Evolutionary conservation across 352 stramenopile genomes (phyloP).

Genomic region (Globisporangium splendens): DNA sequence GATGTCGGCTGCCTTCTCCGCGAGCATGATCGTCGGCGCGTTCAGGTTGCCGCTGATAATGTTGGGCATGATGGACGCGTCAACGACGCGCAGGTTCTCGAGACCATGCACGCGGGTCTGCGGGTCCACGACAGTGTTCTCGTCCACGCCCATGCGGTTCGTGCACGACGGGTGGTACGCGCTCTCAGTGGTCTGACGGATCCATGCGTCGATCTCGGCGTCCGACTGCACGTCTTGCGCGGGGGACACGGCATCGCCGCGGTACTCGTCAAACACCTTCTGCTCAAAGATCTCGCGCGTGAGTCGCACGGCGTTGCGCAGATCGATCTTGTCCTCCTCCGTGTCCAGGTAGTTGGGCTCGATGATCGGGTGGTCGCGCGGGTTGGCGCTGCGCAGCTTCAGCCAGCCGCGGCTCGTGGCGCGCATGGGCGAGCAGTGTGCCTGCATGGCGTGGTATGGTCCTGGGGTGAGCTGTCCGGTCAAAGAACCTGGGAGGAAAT

Average conservation of each 20-base stretch:
- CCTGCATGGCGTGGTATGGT: conserved; percentile 76
- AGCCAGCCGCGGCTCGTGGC: conserved; percentile 81
- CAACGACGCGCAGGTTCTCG: conserved; percentile 86
- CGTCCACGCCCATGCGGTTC: conserved; percentile 81
- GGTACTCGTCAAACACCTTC: conserved; percentile 80
- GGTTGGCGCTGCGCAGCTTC: conserved; percentile 74
- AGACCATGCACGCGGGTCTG: conserved; percentile 83
- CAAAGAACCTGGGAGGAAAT: conserved; percentile 86
- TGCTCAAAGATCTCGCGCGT: conserved; percentile 88
- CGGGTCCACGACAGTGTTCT: conserved; percentile 89
- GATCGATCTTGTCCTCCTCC: conserved; percentile 71
- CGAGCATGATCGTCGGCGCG: conserved; percentile 91
- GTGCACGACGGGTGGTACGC: conserved; percentile 90
- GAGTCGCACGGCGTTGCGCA: conserved; percentile 70
- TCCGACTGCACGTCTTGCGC: conserved; percentile 55
- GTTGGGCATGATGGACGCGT: conserved; percentile 93
- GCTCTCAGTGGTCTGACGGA: conserved; percentile 80
- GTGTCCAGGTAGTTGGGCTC: conserved; percentile 89
- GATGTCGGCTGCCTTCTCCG: conserved; percentile 92
- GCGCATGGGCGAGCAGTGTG: conserved; percentile 87
- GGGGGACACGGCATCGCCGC: conserved; percentile 74
- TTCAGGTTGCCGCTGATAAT: conserved; percentile 95
- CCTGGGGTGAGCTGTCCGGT: conserved; percentile 64
- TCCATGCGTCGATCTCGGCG: conserved; percentile 81
- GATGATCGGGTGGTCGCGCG: conserved; percentile 75